Percentiles rank a stretch among this genome's conserved stretches.
Evolutionary conservation across 2,329 filamentous ascomycete species (phyloP).

Genomic region (Cercospora janseana): DNA sequence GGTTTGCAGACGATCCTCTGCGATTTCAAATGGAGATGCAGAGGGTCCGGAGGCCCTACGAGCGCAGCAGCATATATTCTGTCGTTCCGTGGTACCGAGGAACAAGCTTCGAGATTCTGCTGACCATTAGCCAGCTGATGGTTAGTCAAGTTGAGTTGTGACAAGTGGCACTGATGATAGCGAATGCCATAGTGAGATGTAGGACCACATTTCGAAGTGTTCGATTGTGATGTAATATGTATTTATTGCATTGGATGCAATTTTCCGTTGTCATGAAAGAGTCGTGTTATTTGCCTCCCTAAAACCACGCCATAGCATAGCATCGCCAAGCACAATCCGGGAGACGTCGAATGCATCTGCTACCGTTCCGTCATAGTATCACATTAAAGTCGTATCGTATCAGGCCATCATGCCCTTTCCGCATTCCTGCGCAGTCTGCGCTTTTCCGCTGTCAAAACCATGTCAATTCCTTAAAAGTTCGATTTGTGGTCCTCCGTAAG

Average conservation of each 20-base stretch:
- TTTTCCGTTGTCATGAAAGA: no score
- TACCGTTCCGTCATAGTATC: conserved; percentile 9
- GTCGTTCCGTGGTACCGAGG: neutral
- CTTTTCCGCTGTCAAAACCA: neutral
- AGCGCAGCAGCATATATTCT: no score
- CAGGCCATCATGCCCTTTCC: neutral
- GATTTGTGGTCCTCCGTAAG: conserved; percentile 15
- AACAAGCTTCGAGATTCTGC: neutral
- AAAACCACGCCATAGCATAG: neutral
- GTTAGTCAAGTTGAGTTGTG: neutral
- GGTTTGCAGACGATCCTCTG: no score
- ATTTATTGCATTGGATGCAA: no score
- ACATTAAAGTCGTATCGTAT: conserved; percentile 13
- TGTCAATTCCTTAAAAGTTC: neutral
- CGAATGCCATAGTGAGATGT: neutral
- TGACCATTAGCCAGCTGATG: neutral
- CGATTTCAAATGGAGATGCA: no score
- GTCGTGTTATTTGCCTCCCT: conserved; percentile 5
- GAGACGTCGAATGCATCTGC: conserved; percentile 12
- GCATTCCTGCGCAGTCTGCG: neutral
- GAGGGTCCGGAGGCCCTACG: no score
- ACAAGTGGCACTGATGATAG: neutral
- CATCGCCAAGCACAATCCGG: neutral
- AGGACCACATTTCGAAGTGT: neutral
- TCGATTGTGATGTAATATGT: neutral